A percentile compares a stretch with the other conserved stretches of the same genome.
Conservation (phyloP, 352 stramenopile species). For the Globisporangium splendens region DNA sequence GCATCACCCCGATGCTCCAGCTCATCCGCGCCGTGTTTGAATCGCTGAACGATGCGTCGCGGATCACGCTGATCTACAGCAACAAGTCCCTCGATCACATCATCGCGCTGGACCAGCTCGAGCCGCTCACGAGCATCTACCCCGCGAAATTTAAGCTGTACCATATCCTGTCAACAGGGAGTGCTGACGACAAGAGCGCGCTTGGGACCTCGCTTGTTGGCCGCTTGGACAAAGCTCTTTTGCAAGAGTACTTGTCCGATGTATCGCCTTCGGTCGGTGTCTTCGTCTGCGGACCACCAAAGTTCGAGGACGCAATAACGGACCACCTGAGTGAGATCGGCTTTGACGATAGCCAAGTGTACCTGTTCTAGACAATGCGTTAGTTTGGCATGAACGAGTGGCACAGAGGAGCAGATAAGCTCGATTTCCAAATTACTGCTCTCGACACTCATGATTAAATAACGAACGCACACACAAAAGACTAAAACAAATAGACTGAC, state of each 20-base stretch:
- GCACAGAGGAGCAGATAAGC: too few relatives aligned
- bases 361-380: slow-evolving; percentile 45
- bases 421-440: too few relatives aligned
- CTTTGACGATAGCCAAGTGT: slow-evolving; percentile 52
- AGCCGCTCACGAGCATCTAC: slow-evolving; percentile 81
- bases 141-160: slow-evolving; percentile 52
- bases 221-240: slow-evolving; percentile 35
- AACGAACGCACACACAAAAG: slow-evolving; percentile 5
- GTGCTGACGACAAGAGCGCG: slow-evolving; percentile 35
- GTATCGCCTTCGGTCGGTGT: slow-evolving; percentile 36
- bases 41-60: slow-evolving; percentile 42
- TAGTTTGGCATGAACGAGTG: too few relatives aligned
- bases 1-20: slow-evolving; percentile 84
- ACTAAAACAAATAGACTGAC: not conserved
- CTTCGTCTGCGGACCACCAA: slow-evolving; percentile 70
- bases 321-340: slow-evolving; percentile 38
- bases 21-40: slow-evolving; percentile 70
- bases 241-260: slow-evolving; percentile 48
- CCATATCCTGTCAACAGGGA: slow-evolving; percentile 58
- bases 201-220: slow-evolving; percentile 52
- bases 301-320: slow-evolving; percentile 65
- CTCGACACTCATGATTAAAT: slow-evolving; percentile 9
- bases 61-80: slow-evolving; percentile 72
- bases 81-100: slow-evolving; percentile 66
- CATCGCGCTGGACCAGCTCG: slow-evolving; percentile 68